Percentiles rank a stretch among this genome's conserved stretches.
Evolutionary conservation across 495 filamentous ascomycete species (phyloP).

Genomic region (Ramalina peruviana): DNA sequence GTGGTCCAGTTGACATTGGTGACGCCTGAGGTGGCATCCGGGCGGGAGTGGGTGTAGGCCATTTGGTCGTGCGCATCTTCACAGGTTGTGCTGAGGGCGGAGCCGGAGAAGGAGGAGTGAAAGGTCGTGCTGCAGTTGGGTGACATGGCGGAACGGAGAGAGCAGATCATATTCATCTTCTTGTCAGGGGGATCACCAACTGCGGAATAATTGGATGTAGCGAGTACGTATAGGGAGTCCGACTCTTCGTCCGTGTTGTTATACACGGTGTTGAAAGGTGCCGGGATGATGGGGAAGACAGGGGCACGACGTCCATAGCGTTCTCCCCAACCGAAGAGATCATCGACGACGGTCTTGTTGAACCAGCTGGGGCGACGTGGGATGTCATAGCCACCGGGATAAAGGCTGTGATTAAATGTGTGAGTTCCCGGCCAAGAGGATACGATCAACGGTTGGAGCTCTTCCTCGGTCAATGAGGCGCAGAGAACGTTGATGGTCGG

Average conservation of each 20-base stretch:
- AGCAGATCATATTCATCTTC: constrained; percentile 45
- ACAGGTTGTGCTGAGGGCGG: constrained; percentile 39
- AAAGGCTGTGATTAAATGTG: constrained; percentile 25
- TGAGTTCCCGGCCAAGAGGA: constrained; percentile 35
- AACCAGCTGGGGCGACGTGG: constrained; percentile 21
- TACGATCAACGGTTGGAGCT: constrained; percentile 50
- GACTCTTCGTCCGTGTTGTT: constrained; percentile 36
- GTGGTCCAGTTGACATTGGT: constrained; percentile 39
- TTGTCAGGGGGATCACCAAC: constrained; percentile 1
- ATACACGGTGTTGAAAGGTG: constrained; percentile 48
- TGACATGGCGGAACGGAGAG: constrained; percentile 41
- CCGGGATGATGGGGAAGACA: constrained; percentile 48
- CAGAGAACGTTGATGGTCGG: constrained; percentile 59
- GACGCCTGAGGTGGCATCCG: constrained; percentile 21
- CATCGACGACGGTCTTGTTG: constrained; percentile 50
- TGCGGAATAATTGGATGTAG: constrained; percentile 24
- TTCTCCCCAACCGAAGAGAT: constrained; percentile 50
- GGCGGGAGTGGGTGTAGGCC: constrained; percentile 33
- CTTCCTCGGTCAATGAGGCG: constrained; percentile 40
- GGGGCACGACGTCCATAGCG: constrained; percentile 39
- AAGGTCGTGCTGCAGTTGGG: constrained; percentile 50
- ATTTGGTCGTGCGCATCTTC: constrained; percentile 36
- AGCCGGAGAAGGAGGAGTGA: constrained; percentile 41
- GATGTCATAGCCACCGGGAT: constrained; percentile 11
- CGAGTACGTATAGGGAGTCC: constrained; percentile 33